Percentiles rank a stretch among this genome's conserved stretches.
Evolutionary conservation across 805 yeast species (phyloP).

Genomic region (Candida takata): DNA sequence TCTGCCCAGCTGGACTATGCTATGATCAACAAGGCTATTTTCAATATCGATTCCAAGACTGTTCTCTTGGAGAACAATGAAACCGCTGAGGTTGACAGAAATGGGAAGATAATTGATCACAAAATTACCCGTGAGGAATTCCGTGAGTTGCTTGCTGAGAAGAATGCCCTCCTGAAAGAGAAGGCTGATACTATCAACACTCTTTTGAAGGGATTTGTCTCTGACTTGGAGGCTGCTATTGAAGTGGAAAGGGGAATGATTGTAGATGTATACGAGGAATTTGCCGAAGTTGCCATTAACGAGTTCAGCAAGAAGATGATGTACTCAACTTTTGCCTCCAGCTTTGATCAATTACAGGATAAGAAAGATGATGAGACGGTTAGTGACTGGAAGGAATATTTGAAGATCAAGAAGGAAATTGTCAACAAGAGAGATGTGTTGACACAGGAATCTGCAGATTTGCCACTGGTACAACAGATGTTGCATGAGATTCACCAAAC

Average conservation of each 20-base stretch:
- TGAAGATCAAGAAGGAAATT: slow-evolving; percentile 46
- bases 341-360: slow-evolving; percentile 17
- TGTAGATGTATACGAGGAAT: slow-evolving; percentile 65
- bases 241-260: slow-evolving; percentile 36
- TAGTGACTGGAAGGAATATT: slow-evolving; percentile 56
- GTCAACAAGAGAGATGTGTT: slow-evolving; percentile 50
- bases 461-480: slow-evolving; percentile 25
- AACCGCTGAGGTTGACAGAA: slow-evolving; percentile 27
- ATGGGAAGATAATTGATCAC: slow-evolving; percentile 28
- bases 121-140: slow-evolving; percentile 40
- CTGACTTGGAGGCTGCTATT: slow-evolving; percentile 25
- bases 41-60: slow-evolving; percentile 31
- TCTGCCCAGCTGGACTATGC: slow-evolving; percentile 22
- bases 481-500: slow-evolving; percentile 32
- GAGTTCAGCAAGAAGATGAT: slow-evolving; percentile 60
- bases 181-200: slow-evolving; percentile 28
- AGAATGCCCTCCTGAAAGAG: slow-evolving; percentile 25
- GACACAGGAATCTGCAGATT: slow-evolving; percentile 28
- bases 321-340: slow-evolving; percentile 22
- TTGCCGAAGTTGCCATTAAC: slow-evolving; percentile 57
- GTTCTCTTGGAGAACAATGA: slow-evolving; percentile 27
- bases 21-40: slow-evolving; percentile 27
- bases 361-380: slow-evolving; percentile 31
- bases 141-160: slow-evolving; percentile 35
- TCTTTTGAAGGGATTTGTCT: slow-evolving; percentile 24